phyloP scores from a whole-genome alignment of 768 basidiomycete genomes.

The Trametes cinnabarina region DNA sequence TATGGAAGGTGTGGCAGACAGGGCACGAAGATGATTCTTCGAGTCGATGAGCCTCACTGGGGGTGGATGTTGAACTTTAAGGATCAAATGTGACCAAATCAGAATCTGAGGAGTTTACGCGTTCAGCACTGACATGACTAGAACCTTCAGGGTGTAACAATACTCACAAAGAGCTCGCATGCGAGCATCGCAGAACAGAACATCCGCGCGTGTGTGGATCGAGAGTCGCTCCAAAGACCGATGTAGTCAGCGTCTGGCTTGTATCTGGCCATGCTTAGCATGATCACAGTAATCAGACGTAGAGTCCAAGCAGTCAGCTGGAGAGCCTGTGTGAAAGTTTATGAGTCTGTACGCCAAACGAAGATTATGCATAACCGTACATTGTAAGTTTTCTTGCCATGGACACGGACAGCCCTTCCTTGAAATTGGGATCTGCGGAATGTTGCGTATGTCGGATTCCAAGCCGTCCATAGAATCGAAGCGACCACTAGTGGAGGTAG shows the following conservation, averaged over 20 bases:
- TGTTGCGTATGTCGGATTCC: slow-evolving; percentile 80
- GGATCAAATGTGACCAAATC: slow-evolving; percentile 47
- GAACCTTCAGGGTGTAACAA: too few species aligned
- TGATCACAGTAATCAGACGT: slow-evolving; percentile 48
- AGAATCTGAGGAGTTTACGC: slow-evolving; percentile 46
- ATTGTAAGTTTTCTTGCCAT: slow-evolving; percentile 61
- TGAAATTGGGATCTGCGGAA: slow-evolving; percentile 60
- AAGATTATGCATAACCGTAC: slow-evolving; percentile 38
- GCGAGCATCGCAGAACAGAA: slow-evolving; percentile 48
- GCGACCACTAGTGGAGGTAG: slow-evolving; percentile 50
- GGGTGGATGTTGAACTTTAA: slow-evolving; percentile 69
- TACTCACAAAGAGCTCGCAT: slow-evolving; percentile 58
- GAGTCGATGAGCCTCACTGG: slow-evolving; percentile 68
- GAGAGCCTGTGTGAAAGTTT: slow-evolving; percentile 42
- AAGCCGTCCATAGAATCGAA: slow-evolving; percentile 76
- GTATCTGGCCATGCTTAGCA: slow-evolving; percentile 44
- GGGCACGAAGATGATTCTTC: slow-evolving; percentile 35
- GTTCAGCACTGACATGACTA: too few species aligned
- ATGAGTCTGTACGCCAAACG: not conserved
- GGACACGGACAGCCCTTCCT: slow-evolving; percentile 67
- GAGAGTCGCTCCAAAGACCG: slow-evolving; percentile 35
- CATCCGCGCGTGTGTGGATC: slow-evolving; percentile 35
- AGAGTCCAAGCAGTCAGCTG: slow-evolving; percentile 61
- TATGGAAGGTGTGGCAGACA: slow-evolving; percentile 18
- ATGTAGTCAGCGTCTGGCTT: slow-evolving; percentile 41